A percentile compares a stretch with the other conserved stretches of the same genome.
Conservation (phyloP, 306 rosid species). For the Ormosia semicastrata region DNA sequence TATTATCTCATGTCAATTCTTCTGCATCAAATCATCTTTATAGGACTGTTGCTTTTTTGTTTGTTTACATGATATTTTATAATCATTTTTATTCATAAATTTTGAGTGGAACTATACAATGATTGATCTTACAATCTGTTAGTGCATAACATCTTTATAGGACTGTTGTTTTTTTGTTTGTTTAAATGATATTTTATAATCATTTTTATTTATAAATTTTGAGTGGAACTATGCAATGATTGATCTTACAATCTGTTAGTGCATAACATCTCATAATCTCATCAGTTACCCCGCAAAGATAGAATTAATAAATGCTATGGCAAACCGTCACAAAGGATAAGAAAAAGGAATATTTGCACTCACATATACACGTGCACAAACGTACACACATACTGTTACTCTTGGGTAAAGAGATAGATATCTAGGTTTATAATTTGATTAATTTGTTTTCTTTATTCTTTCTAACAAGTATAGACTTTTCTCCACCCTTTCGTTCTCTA, state of each 20-base stretch:
- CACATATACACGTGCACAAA: background rate
- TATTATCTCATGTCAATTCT: background rate
- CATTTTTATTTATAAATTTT: background rate
- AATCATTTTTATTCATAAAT: too few relatives aligned
- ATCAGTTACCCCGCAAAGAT: background rate
- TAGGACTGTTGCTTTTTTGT: too few relatives aligned
- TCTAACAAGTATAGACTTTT: background rate
- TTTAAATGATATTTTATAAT: background rate
- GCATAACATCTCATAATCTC: background rate
- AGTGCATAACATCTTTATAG: too few relatives aligned
- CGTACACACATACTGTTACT: background rate
- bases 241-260: background rate
- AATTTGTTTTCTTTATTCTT: background rate
- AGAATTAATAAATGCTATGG: background rate
- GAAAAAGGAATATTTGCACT: background rate
- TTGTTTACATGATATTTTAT: too few relatives aligned
- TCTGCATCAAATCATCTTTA: conserved; percentile 1
- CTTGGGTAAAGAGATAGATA: background rate
- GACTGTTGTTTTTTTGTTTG: background rate
- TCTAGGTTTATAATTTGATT: background rate
- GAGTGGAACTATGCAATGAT: background rate
- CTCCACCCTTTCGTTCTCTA: conserved; percentile 2
- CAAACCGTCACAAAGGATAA: background rate
- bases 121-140: too few relatives aligned
- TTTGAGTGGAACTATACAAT: too few relatives aligned